These are phyloP conservation scores for Saussurea involucrata DNA, from an alignment of 129 eudicot species.

Conservation along the genomic window DNA sequence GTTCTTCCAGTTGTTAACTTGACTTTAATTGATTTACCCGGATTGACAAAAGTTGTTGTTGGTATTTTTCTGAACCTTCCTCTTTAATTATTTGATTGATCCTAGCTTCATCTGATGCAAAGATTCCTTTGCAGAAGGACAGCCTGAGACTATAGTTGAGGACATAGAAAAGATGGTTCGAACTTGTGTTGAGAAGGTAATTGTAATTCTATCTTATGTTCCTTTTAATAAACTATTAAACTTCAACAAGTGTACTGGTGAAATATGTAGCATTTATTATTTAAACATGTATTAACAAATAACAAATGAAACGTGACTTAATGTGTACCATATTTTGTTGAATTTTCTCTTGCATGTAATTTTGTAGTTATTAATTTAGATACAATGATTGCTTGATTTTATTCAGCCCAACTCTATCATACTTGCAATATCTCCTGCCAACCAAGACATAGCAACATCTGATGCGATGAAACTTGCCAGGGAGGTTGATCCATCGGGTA, in stretches of 20 bases:
- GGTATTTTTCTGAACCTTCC: conserved; percentile 33
- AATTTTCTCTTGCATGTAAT: not conserved
- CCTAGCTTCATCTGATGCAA: not conserved
- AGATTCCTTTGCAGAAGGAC: conserved; percentile 65
- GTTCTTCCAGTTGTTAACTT: conserved; percentile 64
- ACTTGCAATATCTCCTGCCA: conserved; percentile 81
- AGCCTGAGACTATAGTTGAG: conserved; percentile 67
- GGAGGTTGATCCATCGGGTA: conserved; percentile 72
- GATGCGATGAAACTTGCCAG: conserved; percentile 72
- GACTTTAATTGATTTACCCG: conserved; percentile 75
- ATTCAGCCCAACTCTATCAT: conserved; percentile 68
- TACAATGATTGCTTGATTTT: not conserved
- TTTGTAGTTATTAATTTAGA: not conserved
- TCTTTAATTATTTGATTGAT: not conserved
- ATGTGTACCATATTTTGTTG: not conserved
- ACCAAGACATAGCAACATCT: conserved; percentile 79
- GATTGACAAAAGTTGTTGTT: conserved; percentile 76
- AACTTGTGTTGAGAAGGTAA: conserved; percentile 77
- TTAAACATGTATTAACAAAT: not conserved
- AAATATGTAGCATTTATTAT: not conserved
- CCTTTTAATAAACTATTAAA: not conserved
- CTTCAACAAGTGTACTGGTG: not conserved
- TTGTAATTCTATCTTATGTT: not conserved
- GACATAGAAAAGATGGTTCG: conserved; percentile 94
- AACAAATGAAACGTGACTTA: not conserved